Percentiles rank a stretch among this genome's conserved stretches.
These are phyloP conservation scores for Populus tomentosa DNA, from an alignment of 441 rosid species.

Conservation along the genomic window DNA sequence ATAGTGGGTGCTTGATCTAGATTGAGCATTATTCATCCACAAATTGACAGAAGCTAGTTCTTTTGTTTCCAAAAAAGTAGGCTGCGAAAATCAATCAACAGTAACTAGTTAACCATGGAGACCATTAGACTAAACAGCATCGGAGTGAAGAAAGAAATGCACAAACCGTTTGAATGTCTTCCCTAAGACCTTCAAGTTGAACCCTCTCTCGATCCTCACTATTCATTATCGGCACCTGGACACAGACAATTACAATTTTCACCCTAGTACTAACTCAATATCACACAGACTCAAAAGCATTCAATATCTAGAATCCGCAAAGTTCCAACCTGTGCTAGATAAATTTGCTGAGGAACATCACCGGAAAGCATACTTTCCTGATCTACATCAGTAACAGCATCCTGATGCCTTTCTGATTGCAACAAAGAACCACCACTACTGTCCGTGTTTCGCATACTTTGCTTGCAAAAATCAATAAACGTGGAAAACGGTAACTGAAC, in stretches of 20 bases:
- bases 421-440: slow-evolving; percentile 12
- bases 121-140: slow-evolving; percentile 10
- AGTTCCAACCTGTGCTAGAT: slow-evolving; percentile 68
- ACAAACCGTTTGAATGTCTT: slow-evolving; percentile 57
- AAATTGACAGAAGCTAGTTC: slow-evolving; percentile 67
- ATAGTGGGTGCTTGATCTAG: slow-evolving; percentile 80
- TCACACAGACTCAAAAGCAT: neutral
- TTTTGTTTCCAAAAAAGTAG: slow-evolving; percentile 48
- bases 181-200: slow-evolving; percentile 62
- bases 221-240: slow-evolving; percentile 70
- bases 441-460: slow-evolving; percentile 29
- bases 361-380: slow-evolving; percentile 22
- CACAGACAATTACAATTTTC: neutral
- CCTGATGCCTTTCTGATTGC: slow-evolving; percentile 23
- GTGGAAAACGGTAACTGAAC: slow-evolving; percentile 71
- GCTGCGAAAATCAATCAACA: slow-evolving; percentile 42
- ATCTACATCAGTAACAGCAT: slow-evolving; percentile 20
- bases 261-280: neutral
- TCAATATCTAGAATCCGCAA: neutral
- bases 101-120: neutral
- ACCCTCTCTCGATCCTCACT: slow-evolving; percentile 56
- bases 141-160: slow-evolving; percentile 2
- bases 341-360: slow-evolving; percentile 52
- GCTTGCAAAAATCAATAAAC: slow-evolving; percentile 63
- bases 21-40: slow-evolving; percentile 82